Conservation (phyloP, 176 grass and related monocot species). For the Urochloa ruziziensis region DNA sequence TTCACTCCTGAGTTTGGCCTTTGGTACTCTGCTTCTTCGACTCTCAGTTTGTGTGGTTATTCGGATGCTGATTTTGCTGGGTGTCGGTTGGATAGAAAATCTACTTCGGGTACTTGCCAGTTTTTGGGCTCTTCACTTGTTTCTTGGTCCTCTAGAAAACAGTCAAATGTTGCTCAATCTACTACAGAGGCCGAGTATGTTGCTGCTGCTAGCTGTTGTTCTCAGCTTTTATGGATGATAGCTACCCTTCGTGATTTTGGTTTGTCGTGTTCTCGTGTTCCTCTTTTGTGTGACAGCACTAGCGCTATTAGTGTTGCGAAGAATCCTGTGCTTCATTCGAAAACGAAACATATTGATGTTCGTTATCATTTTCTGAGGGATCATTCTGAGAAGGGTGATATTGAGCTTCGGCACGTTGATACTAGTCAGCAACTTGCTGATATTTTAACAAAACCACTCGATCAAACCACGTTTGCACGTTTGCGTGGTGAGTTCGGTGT, state of each 20-base stretch:
- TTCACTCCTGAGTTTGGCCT: not conserved
- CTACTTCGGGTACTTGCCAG: too few species aligned
- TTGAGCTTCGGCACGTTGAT: not conserved
- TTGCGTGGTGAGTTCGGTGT: not conserved
- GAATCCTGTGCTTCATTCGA: not conserved
- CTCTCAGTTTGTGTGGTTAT: not conserved
- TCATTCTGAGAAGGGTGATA: not conserved
- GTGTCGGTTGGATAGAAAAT: too few species aligned
- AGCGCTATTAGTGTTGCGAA: not conserved
- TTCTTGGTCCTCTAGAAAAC: not conserved
- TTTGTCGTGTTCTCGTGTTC: not conserved
- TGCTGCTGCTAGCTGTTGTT: not conserved
- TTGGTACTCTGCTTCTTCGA: not conserved
- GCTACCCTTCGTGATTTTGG: not conserved
- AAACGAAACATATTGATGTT: not conserved
- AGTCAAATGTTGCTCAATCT: not conserved
- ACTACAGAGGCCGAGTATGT: not conserved
- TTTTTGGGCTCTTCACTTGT: not conserved
- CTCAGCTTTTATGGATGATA: not conserved
- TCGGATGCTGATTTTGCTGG: not conserved
- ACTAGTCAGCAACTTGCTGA: not conserved
- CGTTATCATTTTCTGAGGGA: not conserved
- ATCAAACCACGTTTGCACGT: slow-evolving; percentile 3
- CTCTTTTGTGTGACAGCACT: not conserved
- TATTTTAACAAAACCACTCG: not conserved